A percentile compares a stretch with the other conserved stretches of the same genome.
These are phyloP conservation scores for Delonix regia DNA, from an alignment of 306 rosid species.

Conservation along the genomic window DNA sequence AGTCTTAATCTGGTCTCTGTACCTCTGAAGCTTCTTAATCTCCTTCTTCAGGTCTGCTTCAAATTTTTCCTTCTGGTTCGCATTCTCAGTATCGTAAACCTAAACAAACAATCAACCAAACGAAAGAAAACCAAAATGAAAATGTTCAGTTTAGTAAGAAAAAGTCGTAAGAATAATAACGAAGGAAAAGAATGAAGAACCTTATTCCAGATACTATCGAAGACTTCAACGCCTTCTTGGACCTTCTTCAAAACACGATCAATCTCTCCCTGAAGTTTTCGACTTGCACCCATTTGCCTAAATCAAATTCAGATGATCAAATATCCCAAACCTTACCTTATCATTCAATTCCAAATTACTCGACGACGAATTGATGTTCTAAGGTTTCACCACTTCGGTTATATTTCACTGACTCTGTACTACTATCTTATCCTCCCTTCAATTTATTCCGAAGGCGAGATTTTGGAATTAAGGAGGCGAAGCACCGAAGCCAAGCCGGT, in stretches of 20 bases:
- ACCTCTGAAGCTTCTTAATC: constrained; percentile 96
- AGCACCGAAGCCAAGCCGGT: not conserved
- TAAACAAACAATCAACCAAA: constrained; percentile 23
- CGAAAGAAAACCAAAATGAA: not conserved
- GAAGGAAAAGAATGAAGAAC: constrained; percentile 37
- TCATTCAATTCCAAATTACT: constrained; percentile 1
- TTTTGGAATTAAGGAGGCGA: not conserved
- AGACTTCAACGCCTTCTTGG: constrained; percentile 96
- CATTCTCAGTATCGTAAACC: constrained; percentile 97
- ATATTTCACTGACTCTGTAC: not conserved
- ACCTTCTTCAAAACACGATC: constrained; percentile 99
- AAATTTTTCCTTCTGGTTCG: constrained; percentile 97
- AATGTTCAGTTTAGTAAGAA: not conserved
- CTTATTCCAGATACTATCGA: constrained; percentile 98
- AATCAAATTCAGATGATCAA: constrained; percentile 5
- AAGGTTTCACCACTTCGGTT: not conserved
- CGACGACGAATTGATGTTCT: constrained; percentile 4
- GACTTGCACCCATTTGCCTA: constrained; percentile 87
- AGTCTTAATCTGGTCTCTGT: constrained; percentile 92
- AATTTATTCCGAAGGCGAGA: not conserved
- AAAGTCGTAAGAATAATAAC: constrained; percentile 1
- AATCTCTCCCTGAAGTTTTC: constrained; percentile 98
- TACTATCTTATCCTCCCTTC: not conserved
- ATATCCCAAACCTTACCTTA: not conserved
- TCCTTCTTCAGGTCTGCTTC: constrained; percentile 99